These are phyloP conservation scores for Globisporangium canariense DNA, from an alignment of 352 stramenopile genomes.

Conservation along the genomic window DNA sequence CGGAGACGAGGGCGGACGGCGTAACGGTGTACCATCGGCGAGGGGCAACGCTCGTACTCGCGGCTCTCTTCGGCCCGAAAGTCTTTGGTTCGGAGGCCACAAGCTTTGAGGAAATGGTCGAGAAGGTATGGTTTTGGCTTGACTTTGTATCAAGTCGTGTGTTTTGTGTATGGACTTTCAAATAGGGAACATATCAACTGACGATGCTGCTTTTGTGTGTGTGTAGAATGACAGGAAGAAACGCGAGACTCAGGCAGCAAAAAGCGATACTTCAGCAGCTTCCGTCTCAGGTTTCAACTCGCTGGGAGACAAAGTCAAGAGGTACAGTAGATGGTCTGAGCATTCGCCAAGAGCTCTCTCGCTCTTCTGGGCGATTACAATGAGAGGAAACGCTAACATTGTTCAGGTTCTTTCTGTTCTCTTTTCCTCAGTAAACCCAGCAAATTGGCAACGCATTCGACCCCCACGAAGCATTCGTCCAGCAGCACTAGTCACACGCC, in stretches of 20 bases:
- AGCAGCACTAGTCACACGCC: neutral
- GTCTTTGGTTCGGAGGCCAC: slow-evolving; percentile 53
- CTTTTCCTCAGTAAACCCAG: neutral
- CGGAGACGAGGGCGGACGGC: slow-evolving; percentile 69
- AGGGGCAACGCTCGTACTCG: slow-evolving; percentile 68
- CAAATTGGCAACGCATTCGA: neutral
- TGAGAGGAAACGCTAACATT: neutral
- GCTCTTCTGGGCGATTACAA: neutral
- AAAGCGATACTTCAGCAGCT: slow-evolving; percentile 22
- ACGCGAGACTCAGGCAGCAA: slow-evolving; percentile 22
- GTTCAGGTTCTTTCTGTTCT: slow-evolving; percentile 1
- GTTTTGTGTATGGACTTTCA: neutral
- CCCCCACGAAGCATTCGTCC: neutral
- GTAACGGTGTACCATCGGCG: slow-evolving; percentile 86
- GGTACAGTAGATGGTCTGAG: slow-evolving; percentile 1
- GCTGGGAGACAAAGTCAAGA: slow-evolving; percentile 9
- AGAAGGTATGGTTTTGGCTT: slow-evolving; percentile 37
- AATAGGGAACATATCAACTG: no score
- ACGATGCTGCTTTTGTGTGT: slow-evolving; percentile 6
- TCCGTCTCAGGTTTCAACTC: slow-evolving; percentile 1
- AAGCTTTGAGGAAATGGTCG: slow-evolving; percentile 83
- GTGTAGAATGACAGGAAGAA: slow-evolving; percentile 42
- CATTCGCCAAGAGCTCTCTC: neutral
- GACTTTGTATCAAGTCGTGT: neutral
- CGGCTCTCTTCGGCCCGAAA: slow-evolving; percentile 51